Conservation (phyloP, 805 yeast species). For the Kuraishia cidri region DNA sequence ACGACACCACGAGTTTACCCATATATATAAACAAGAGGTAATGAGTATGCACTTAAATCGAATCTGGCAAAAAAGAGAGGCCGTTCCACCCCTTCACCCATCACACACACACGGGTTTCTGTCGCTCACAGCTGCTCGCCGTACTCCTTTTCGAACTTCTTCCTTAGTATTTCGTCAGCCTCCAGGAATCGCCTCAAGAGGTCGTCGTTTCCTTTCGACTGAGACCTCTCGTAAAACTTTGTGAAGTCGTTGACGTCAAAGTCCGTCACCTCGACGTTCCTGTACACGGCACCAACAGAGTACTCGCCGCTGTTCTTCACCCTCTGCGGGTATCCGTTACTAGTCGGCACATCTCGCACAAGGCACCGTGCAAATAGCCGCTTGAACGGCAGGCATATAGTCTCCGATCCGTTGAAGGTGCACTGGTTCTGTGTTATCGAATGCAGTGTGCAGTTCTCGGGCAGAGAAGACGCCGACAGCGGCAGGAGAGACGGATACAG, state of each 20-base stretch:
- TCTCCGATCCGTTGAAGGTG: slow-evolving; percentile 29
- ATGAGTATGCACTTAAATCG: too few species aligned
- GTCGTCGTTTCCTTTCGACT: slow-evolving; percentile 4
- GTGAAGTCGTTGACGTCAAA: slow-evolving; percentile 21
- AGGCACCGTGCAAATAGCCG: slow-evolving; percentile 35
- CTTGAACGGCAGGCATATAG: slow-evolving; percentile 38
- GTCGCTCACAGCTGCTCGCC: too few species aligned
- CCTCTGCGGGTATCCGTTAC: slow-evolving; percentile 8
- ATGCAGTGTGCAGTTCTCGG: slow-evolving; percentile 20
- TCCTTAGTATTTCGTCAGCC: slow-evolving; percentile 20
- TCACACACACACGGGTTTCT: too few species aligned
- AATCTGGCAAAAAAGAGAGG: too few species aligned
- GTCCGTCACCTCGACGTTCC: slow-evolving; percentile 29
- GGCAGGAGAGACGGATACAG: slow-evolving; percentile 13
- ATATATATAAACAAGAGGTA: too few species aligned
- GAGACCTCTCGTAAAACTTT: slow-evolving; percentile 5
- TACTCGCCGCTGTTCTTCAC: slow-evolving; percentile 1
- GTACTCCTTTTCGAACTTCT: slow-evolving; percentile 10
- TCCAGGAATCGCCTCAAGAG: slow-evolving; percentile 16
- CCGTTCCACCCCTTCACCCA: too few species aligned
- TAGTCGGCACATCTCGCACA: slow-evolving; percentile 11
- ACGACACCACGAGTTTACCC: too few species aligned
- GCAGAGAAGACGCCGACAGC: background rate
- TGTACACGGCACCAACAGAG: slow-evolving; percentile 7
- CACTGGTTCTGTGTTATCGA: slow-evolving; percentile 39